These are phyloP conservation scores for Dionaea muscipula DNA, from an alignment of 179 eudicot species.

Conservation along the genomic window DNA sequence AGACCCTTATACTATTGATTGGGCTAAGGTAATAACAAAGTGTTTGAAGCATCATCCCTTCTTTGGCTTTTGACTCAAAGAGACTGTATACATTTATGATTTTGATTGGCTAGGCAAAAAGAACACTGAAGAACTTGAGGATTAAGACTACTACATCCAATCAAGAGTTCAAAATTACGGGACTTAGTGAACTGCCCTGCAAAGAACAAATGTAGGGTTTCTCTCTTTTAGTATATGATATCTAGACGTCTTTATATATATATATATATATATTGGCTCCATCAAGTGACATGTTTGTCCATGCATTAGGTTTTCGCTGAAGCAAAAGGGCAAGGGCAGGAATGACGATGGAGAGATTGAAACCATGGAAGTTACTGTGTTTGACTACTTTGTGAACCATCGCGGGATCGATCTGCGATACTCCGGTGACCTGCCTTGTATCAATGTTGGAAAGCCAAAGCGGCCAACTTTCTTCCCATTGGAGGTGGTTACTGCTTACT, in stretches of 20 bases:
- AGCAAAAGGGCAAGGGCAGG: conserved; percentile 30
- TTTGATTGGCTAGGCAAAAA: conserved; percentile 41
- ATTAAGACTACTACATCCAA: conserved; percentile 52
- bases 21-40: conserved; percentile 56
- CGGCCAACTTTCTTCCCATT: conserved; percentile 64
- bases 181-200: conserved; percentile 60
- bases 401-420: conserved; percentile 53
- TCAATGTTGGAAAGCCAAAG: conserved; percentile 83
- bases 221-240: neutral
- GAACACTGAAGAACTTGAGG: conserved; percentile 20
- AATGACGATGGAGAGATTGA: conserved; percentile 43
- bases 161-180: conserved; percentile 51
- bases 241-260: neutral
- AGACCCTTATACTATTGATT: conserved; percentile 71
- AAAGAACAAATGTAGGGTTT: conserved; percentile 43
- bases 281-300: neutral
- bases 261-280: neutral
- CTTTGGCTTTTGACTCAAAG: neutral
- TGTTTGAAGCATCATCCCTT: neutral
- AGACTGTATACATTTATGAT: neutral
- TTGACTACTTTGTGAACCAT: conserved; percentile 57
- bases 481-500: conserved; percentile 29
- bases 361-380: conserved; percentile 49
- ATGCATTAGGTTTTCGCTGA: conserved; percentile 48
- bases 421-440: conserved; percentile 68